These are phyloP conservation scores for Endoconidiophora polonica DNA, from an alignment of 2,329 filamentous ascomycete species.

Conservation along the genomic window DNA sequence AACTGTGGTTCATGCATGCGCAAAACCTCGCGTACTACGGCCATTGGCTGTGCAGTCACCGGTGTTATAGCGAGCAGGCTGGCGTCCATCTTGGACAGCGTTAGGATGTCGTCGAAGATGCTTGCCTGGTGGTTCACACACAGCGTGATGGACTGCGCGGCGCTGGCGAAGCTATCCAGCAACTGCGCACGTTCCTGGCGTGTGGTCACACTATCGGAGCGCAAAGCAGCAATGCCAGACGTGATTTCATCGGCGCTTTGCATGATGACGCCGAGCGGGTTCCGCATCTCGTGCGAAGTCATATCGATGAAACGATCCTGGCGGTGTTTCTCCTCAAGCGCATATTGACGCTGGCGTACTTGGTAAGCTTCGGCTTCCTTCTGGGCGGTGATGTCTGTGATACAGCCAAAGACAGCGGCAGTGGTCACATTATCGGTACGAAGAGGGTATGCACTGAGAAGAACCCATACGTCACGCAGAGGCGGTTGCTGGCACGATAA, in stretches of 20 bases:
- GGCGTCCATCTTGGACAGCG: constrained; percentile 53
- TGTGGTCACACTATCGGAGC: constrained; percentile 23
- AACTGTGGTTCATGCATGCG: constrained; percentile 71
- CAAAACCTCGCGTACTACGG: constrained; percentile 49
- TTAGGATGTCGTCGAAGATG: constrained; percentile 51
- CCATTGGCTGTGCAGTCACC: constrained; percentile 50
- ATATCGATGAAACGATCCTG: constrained; percentile 60
- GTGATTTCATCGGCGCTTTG: constrained; percentile 62
- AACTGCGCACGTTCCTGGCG: constrained; percentile 27
- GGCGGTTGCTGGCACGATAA: too few species aligned
- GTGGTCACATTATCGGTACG: constrained; percentile 45
- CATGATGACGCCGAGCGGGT: constrained; percentile 56
- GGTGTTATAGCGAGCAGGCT: constrained; percentile 54
- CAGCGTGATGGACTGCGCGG: constrained; percentile 64
- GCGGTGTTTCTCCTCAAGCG: constrained; percentile 60
- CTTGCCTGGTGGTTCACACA: constrained; percentile 67
- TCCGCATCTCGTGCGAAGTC: constrained; percentile 60
- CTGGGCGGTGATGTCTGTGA: constrained; percentile 73
- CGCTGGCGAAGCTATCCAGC: constrained; percentile 46
- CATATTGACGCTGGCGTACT: constrained; percentile 61
- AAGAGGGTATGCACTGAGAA: constrained; percentile 63
- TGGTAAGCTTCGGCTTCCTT: constrained; percentile 74
- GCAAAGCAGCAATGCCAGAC: constrained; percentile 30
- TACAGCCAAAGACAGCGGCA: constrained; percentile 62
- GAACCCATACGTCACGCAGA: constrained; percentile 35